Percentiles rank a stretch among this genome's conserved stretches.
Conservation (phyloP, 2,329 filamentous ascomycete species). For the Ustilaginoidea virens region DNA sequence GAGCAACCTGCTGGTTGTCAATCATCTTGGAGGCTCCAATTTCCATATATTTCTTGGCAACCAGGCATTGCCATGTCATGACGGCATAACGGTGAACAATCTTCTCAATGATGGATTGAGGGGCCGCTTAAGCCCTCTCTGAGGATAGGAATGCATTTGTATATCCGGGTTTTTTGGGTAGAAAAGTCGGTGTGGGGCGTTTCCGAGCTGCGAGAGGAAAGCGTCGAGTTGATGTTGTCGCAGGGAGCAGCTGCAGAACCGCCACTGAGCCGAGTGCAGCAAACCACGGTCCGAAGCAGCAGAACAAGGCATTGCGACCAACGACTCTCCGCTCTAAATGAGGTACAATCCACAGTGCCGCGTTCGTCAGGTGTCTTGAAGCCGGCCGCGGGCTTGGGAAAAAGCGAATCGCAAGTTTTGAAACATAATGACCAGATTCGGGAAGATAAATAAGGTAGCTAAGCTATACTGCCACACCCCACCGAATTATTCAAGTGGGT, state of each 20-base stretch:
- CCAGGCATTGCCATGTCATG: too few relatives aligned
- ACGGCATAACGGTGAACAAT: slow-evolving; percentile 73
- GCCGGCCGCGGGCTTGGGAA: too few relatives aligned
- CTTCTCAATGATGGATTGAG: slow-evolving; percentile 57
- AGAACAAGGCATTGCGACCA: background rate
- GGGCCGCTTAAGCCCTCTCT: slow-evolving; percentile 14
- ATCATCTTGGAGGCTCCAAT: slow-evolving; percentile 62
- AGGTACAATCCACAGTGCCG: background rate
- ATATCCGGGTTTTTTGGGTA: too few relatives aligned
- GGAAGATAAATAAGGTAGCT: too few relatives aligned
- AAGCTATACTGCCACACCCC: too few relatives aligned
- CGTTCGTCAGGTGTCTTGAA: too few relatives aligned
- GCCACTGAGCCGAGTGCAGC: background rate
- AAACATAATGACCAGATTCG: too few relatives aligned
- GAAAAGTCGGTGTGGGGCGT: slow-evolving; percentile 31
- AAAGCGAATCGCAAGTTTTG: too few relatives aligned
- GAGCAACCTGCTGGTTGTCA: slow-evolving; percentile 58
- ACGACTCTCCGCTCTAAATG: background rate
- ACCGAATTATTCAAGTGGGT: too few relatives aligned
- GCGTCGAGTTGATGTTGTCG: slow-evolving; percentile 22
- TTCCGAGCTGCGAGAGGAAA: slow-evolving; percentile 50
- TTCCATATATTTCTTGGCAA: slow-evolving; percentile 60
- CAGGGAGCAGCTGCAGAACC: background rate
- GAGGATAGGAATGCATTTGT: slow-evolving; percentile 39
- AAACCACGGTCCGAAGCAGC: background rate